Percentiles rank a stretch among this genome's conserved stretches.
These are phyloP conservation scores for Fusarium torulosum DNA, from an alignment of 2,329 filamentous ascomycete genomes.

Conservation along the genomic window DNA sequence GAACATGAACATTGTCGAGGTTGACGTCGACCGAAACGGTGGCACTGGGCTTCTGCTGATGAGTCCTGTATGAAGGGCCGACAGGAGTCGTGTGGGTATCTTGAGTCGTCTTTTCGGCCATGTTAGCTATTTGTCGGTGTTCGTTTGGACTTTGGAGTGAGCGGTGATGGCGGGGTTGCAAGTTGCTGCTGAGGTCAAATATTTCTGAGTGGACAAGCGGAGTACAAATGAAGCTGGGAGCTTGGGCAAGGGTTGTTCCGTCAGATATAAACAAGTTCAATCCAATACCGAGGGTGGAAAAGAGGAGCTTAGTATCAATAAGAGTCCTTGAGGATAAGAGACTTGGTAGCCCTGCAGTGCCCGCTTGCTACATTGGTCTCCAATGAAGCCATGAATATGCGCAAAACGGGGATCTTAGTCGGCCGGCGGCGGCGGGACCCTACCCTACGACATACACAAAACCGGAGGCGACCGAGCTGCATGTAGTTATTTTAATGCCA, in stretches of 20 bases:
- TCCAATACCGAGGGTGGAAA: conserved; percentile 32
- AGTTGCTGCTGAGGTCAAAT: conserved; percentile 20
- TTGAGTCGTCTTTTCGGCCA: conserved; percentile 45
- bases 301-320: conserved; percentile 31
- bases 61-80: conserved; percentile 82
- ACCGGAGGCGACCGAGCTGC: conserved; percentile 39
- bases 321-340: conserved; percentile 41
- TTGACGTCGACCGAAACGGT: conserved; percentile 87
- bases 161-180: conserved; percentile 23
- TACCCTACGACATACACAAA: conserved; percentile 19
- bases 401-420: conserved; percentile 43
- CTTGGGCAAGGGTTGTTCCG: neutral
- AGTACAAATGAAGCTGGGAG: conserved; percentile 8
- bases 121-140: conserved; percentile 38
- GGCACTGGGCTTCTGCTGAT: conserved; percentile 83
- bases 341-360: conserved; percentile 36
- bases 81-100: conserved; percentile 70
- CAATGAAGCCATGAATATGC: conserved; percentile 46
- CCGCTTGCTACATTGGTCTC: conserved; percentile 29
- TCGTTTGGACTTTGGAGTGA: conserved; percentile 19
- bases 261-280: conserved; percentile 10
- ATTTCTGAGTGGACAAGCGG: conserved; percentile 26
- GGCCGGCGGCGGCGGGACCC: conserved; percentile 26
- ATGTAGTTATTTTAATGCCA: conserved; percentile 22
- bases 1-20: conserved; percentile 88